Evolutionary conservation across 1,284 basidiomycete species (phyloP), one percentile per base, ranked within the genome.

Genomic region (Pyrrhoderma lamaoense): DNA sequence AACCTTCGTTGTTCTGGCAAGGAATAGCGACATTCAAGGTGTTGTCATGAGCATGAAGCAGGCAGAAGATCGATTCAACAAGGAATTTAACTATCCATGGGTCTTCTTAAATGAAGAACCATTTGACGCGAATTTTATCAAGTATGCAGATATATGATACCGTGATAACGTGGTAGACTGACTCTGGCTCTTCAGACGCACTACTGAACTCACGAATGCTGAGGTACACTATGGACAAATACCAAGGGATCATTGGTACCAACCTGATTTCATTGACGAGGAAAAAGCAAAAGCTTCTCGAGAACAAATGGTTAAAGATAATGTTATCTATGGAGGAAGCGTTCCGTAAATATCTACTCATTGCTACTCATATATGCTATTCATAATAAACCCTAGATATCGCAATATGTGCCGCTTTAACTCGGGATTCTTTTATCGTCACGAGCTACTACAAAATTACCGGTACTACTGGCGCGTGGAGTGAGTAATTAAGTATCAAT

Each of bases 331-430:
- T 58, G 93, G 91, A 61, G 88, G 86, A 50, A 85, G 82, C 59
- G 73, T 85, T 13, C 73, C 82, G 74, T 87, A 66, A 57, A 79
- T 70, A 36, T 31, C 21, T 40, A 18, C 8, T 5, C 21, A 22
- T 18, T 8, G 21, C n/a, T 40, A 7, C 8, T 22, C 5, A n/a
- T 7, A 40, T n/a, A n/a, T 22, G n/a, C 38, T 8, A 5, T 40
- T 8, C 21, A 5, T 40, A 16, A 40, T 14, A 5, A 5, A 7
- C 18, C 40, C 51, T 57, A 82, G 82, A 36, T 91, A 91, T 62
- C 82, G 87, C 47, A 89, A 91, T 57, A 90, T 95, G 92, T 96
- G 93, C 64, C 82, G 95, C 18, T 97, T 85, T 72, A 93, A 96
- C 67, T 92, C 89, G 50, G 93, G 93, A 34, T 76, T 71, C 68